These are phyloP conservation scores for Eimeria tenella DNA, from an alignment of 169 alveolate species.

Conservation along the genomic window DNA sequence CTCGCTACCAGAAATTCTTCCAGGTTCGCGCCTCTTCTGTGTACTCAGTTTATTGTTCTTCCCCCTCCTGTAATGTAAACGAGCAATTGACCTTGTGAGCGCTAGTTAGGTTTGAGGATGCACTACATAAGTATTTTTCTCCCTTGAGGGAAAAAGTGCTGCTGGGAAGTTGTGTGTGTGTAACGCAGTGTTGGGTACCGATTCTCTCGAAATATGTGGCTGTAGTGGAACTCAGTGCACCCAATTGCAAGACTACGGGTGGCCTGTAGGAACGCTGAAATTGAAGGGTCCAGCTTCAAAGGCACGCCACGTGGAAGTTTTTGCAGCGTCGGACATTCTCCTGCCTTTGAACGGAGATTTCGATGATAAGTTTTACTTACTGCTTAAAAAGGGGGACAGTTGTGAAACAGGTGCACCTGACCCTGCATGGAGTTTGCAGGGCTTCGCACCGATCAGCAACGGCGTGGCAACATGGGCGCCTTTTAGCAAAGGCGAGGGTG, in stretches of 20 bases:
- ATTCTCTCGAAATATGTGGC: constrained; percentile 46
- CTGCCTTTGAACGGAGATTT: constrained; percentile 30
- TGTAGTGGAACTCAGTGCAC: constrained; percentile 59
- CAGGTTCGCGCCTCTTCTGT: constrained; percentile 24
- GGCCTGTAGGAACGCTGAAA: constrained; percentile 45
- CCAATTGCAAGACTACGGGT: constrained; percentile 37
- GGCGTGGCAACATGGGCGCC: constrained; percentile 52
- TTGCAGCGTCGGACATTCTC: constrained; percentile 16
- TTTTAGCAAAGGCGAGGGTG: constrained; percentile 25
- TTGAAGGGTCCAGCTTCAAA: constrained; percentile 45
- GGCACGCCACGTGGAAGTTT: constrained; percentile 27
- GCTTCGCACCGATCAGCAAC: constrained; percentile 37
- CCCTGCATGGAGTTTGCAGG: constrained; percentile 33
- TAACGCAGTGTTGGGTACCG: constrained; percentile 15
- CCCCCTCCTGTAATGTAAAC: no score
- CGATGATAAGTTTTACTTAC: constrained; percentile 55
- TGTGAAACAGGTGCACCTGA: not conserved
- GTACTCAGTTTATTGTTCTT: not conserved
- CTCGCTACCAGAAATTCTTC: constrained; percentile 32
- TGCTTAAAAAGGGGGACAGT: constrained; percentile 10
- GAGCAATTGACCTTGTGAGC: no score
- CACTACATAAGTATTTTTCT: not conserved
- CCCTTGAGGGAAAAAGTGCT: not conserved
- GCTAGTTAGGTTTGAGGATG: no score
- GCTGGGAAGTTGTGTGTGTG: constrained; percentile 6